A percentile compares a stretch with the other conserved stretches of the same genome.
Evolutionary conservation across 2,329 filamentous ascomycete genomes (phyloP).

Genomic region (Penicillium hordei): DNA sequence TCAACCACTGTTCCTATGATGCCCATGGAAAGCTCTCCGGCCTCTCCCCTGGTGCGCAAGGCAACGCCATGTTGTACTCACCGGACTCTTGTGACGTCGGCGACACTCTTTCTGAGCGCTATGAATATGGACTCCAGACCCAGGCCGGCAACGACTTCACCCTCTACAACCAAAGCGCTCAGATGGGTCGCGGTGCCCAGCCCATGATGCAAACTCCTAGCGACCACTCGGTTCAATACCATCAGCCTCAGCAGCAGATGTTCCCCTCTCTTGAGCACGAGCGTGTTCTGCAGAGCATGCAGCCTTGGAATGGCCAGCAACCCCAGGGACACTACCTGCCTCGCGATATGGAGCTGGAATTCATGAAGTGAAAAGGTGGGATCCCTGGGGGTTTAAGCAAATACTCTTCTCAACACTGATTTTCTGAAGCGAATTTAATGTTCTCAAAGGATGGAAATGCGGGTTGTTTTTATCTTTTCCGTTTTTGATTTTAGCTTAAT

Average conservation of each 20-base stretch:
- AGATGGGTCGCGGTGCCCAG: constrained; percentile 1
- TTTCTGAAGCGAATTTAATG: constrained; percentile 11
- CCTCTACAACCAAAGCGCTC: constrained; percentile 22
- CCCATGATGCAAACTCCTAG: constrained; percentile 8
- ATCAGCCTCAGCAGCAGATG: constrained; percentile 19
- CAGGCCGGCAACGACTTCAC: constrained; percentile 30
- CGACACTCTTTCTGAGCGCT: constrained; percentile 25
- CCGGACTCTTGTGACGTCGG: constrained; percentile 25
- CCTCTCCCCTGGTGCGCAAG: constrained; percentile 30
- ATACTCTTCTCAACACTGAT: neutral
- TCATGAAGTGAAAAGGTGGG: constrained; percentile 11
- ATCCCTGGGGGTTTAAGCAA: neutral
- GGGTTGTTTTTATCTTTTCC: neutral
- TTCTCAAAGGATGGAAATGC: constrained; percentile 9
- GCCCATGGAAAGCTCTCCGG: constrained; percentile 18
- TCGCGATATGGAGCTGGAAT: constrained; percentile 23
- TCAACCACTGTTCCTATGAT: constrained; percentile 14
- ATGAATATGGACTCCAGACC: constrained; percentile 13
- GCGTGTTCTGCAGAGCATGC: constrained; percentile 12
- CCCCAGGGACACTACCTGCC: constrained; percentile 14
- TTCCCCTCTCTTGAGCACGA: constrained; percentile 23
- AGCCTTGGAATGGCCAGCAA: constrained; percentile 17
- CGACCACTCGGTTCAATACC: constrained; percentile 12
- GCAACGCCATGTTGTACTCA: constrained; percentile 32
- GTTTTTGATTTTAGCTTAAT: constrained; percentile 6